Base-by-base conservation (phyloP, 345 rosid genomes). In the Acer negundo region DNA sequence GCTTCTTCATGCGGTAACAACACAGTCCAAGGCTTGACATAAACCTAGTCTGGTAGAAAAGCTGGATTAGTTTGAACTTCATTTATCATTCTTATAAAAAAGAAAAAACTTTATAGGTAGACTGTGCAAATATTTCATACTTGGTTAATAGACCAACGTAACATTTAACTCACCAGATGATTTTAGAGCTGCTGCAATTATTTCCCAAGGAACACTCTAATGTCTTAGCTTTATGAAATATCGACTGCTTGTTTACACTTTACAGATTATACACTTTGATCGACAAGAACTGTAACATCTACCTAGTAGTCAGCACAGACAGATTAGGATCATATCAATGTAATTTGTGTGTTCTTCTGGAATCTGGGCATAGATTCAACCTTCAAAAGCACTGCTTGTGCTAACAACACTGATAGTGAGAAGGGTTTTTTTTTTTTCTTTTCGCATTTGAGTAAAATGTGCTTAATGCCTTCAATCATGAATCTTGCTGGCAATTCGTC, bases 61-160 rank as follows among this genome's bases (percentile, higher is more conserved):
- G 73, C 75, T 75, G 62, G 75, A 73, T 70, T 62, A 62, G 77
- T 76, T 67, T 64, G 88, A 85, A 80, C 75, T 74, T 80, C 38
- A 16, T 85, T 87, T 81, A 80, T 81, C 78, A 86, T 88, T 89
- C 86, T 88, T 88, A 81, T 64, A 80, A 81, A 80, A 35, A 81
- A 78, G 4, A 81, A 80, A 81, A 80, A 69, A 80, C 78, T 69
- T 73, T 82, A 86, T 85, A 86, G 91, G 84, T 86, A 84, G 87
- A 86, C 86, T 86, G 86, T 86, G 87, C 84, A 87, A 87, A 86
- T 85, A 86, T 87, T 88, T 79, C 85, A 85, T 80, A 82, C 86
- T 75, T 70, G 87, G 82, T 78, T 61, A 78, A 77, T 72, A 80
- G 74, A 79, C 87, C 88, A 73, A 67, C 80, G 85, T 82, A 78